These are phyloP conservation scores for Paralagenidium karlingii DNA, from an alignment of 352 stramenopile genomes.

Conservation along the genomic window DNA sequence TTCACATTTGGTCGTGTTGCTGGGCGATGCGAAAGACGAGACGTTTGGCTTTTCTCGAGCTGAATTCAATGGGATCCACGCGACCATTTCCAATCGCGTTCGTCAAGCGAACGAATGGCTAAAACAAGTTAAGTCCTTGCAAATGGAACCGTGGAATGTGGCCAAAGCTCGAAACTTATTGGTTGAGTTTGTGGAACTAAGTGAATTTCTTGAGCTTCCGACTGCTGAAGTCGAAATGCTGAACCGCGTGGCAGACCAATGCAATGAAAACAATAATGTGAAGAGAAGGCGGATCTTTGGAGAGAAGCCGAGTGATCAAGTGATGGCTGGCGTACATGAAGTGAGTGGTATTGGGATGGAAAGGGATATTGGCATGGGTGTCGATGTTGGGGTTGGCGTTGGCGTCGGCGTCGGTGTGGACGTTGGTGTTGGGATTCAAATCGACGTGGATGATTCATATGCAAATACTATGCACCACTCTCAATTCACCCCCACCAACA, in stretches of 20 bases:
- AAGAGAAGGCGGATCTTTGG: too few relatives aligned
- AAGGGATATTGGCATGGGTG: too few relatives aligned
- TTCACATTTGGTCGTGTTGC: constrained; percentile 47
- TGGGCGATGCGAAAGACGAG: constrained; percentile 34
- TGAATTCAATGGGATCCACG: constrained; percentile 59
- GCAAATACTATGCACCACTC: too few relatives aligned
- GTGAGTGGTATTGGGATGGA: too few relatives aligned
- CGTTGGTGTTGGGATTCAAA: too few relatives aligned
- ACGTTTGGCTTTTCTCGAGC: constrained; percentile 41
- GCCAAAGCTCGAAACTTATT: constrained; percentile 27
- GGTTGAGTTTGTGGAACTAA: constrained; percentile 35
- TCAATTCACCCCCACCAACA: too few relatives aligned
- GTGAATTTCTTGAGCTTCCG: constrained; percentile 51
- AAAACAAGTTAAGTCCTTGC: constrained; percentile 38
- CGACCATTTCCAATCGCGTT: constrained; percentile 57
- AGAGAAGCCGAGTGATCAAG: too few relatives aligned
- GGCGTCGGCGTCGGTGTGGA: too few relatives aligned
- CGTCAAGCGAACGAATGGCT: constrained; percentile 47
- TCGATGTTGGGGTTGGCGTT: too few relatives aligned
- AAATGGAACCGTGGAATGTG: constrained; percentile 48
- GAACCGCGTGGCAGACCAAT: constrained; percentile 15
- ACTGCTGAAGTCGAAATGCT: constrained; percentile 51
- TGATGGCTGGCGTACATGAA: too few relatives aligned
- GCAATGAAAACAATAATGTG: neutral
- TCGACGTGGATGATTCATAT: too few relatives aligned